Percentiles rank a stretch among this genome's conserved stretches.
These are phyloP conservation scores for Fraxinus angustifolia DNA, from an alignment of 305 asterid genomes.

Conservation along the genomic window DNA sequence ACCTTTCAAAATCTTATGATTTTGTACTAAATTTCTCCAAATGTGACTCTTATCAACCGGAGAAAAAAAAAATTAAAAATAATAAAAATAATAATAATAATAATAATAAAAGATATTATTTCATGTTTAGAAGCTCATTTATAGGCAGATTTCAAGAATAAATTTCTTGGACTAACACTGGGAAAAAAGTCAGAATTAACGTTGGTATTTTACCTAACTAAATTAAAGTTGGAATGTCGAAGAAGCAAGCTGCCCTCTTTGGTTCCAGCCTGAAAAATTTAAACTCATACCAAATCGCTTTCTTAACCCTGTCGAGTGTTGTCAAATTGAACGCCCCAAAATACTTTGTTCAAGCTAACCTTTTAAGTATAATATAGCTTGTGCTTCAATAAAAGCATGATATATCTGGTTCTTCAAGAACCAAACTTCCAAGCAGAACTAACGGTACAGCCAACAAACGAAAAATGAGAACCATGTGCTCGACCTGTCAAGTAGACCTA, in stretches of 20 bases:
- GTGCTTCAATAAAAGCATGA: not conserved
- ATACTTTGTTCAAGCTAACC: not conserved
- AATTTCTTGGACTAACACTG: not conserved
- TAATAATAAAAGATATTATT: not conserved
- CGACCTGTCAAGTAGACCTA: not conserved
- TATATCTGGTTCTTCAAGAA: not conserved
- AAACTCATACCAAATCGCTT: not conserved
- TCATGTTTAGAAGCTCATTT: constrained; percentile 6
- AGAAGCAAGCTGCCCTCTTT: constrained; percentile 28
- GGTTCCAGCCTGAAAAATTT: constrained; percentile 2
- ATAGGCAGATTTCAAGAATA: not conserved
- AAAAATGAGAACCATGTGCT: not conserved
- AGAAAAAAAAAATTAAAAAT: not conserved
- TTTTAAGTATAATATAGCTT: not conserved
- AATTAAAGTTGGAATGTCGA: constrained; percentile 19
- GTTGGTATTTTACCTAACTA: constrained; percentile 30
- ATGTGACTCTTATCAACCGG: not conserved
- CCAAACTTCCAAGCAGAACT: not conserved
- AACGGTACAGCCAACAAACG: not conserved
- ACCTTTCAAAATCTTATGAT: not conserved
- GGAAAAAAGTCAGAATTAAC: constrained; percentile 28
- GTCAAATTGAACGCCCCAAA: not conserved
- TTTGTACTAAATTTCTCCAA: not conserved
- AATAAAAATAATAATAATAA: too few relatives aligned
- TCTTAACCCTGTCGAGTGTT: not conserved